Evolutionary conservation across 2,329 filamentous ascomycete genomes (phyloP).

Genomic region (Phyllachora maydis): DNA sequence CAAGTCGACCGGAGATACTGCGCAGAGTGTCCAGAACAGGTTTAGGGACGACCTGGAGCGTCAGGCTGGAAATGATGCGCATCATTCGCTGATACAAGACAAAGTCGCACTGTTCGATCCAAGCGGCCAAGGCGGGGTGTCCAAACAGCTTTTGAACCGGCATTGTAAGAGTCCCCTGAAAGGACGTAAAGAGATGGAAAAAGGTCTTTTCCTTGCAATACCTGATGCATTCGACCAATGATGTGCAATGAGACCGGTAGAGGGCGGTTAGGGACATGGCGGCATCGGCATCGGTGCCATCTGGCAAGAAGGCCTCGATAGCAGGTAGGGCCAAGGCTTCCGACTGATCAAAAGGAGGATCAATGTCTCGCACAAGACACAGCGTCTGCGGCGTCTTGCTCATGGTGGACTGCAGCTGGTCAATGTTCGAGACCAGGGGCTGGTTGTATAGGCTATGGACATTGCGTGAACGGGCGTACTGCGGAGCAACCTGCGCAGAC

Average conservation of each 20-base stretch:
- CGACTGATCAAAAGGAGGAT: constrained; percentile 37
- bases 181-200: constrained; percentile 84
- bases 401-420: constrained; percentile 35
- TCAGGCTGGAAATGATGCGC: constrained; percentile 71
- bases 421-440: constrained; percentile 29
- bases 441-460: constrained; percentile 37
- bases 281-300: constrained; percentile 67
- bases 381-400: constrained; percentile 38
- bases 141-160: constrained; percentile 86
- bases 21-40: constrained; percentile 71
- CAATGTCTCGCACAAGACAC: constrained; percentile 36
- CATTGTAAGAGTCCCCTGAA: constrained; percentile 90
- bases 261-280: constrained; percentile 71
- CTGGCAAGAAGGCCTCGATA: constrained; percentile 63
- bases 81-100: constrained; percentile 96
- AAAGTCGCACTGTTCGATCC: constrained; percentile 94
- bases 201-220: constrained; percentile 96
- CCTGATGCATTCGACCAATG: constrained; percentile 82
- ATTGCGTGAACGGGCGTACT: constrained; percentile 11
- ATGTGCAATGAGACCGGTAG: constrained; percentile 89
- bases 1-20: constrained; percentile 66
- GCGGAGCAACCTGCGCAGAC: too few species aligned
- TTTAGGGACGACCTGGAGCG: constrained; percentile 77
- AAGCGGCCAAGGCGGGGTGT: constrained; percentile 60
- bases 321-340: constrained; percentile 65